Percentiles rank a stretch among this genome's conserved stretches.
Conservation (phyloP, 2,329 filamentous ascomycete genomes). For the Fusarium nematophilum region DNA sequence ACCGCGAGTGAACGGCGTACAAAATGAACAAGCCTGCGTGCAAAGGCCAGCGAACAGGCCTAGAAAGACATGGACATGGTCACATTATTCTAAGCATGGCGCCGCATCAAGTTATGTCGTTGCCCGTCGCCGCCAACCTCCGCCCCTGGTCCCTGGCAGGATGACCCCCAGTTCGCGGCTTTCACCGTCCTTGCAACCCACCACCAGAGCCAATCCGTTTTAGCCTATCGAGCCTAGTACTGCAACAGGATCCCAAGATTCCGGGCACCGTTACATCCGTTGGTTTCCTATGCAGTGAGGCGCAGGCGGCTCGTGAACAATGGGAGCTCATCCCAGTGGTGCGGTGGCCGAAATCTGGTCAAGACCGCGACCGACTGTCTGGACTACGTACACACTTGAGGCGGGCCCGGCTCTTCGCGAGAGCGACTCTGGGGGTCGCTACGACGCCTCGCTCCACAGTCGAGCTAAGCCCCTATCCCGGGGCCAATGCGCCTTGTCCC, state of each 20-base stretch:
- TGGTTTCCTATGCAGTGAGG: too few species aligned
- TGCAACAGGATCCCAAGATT: constrained; percentile 30
- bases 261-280: constrained; percentile 25
- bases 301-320: constrained; percentile 12
- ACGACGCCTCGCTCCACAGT: not conserved
- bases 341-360: constrained; percentile 16
- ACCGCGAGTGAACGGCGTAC: constrained; percentile 4
- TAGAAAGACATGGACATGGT: constrained; percentile 21
- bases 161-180: constrained; percentile 9
- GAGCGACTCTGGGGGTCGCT: not conserved
- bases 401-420: not conserved
- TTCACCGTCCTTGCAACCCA: constrained; percentile 30
- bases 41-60: constrained; percentile 6
- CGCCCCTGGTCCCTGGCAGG: constrained; percentile 38
- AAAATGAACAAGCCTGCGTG: constrained; percentile 8
- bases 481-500: not conserved
- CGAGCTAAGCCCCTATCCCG: not conserved
- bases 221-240: constrained; percentile 18
- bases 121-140: constrained; percentile 31
- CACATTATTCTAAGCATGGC: constrained; percentile 29
- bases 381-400: not conserved
- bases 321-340: constrained; percentile 17
- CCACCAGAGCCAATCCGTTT: constrained; percentile 18
- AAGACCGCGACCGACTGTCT: constrained; percentile 1
- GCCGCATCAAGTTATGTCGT: constrained; percentile 40